These are phyloP conservation scores for Cutaneotrichosporon dermatis DNA, from an alignment of 1,284 basidiomycete genomes.

Conservation along the genomic window DNA sequence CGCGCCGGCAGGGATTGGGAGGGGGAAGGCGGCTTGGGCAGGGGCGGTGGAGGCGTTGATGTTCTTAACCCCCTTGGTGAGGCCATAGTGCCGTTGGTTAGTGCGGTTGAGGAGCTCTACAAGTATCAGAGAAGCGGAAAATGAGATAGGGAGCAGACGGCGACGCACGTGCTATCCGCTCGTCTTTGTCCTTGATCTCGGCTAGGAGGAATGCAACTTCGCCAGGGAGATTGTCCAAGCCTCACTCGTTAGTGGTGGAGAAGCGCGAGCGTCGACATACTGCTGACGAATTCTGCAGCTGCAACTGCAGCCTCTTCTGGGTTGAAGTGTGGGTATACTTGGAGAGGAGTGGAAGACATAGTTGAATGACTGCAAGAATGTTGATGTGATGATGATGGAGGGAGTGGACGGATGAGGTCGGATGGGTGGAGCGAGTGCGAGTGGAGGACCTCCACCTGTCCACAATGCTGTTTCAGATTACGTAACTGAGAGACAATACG, in stretches of 20 bases:
- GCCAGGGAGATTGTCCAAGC: conserved; percentile 67
- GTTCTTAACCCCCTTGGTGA: conserved; percentile 34
- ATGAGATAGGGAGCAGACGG: neutral
- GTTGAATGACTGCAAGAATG: neutral
- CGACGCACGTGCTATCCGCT: conserved; percentile 39
- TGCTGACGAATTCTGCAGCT: conserved; percentile 64
- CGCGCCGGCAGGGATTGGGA: conserved; percentile 28
- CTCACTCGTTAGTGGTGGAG: conserved; percentile 44
- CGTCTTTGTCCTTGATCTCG: conserved; percentile 59
- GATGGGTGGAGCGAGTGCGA: neutral
- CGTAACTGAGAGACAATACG: no score
- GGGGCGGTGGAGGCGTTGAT: conserved; percentile 13
- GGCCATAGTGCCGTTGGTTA: conserved; percentile 36
- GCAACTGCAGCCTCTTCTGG: conserved; percentile 66
- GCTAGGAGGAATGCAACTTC: conserved; percentile 67
- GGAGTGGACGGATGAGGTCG: no score
- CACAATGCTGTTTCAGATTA: no score
- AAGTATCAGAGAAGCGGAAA: no score
- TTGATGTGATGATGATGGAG: neutral
- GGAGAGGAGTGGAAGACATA: conserved; percentile 13
- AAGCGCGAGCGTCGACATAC: conserved; percentile 50
- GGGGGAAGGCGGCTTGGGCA: conserved; percentile 21
- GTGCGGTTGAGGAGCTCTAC: conserved; percentile 38
- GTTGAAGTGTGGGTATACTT: conserved; percentile 41
- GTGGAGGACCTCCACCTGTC: neutral